phyloP scores from a whole-genome alignment of 768 basidiomycete species.

The Myochromella boudieri region DNA sequence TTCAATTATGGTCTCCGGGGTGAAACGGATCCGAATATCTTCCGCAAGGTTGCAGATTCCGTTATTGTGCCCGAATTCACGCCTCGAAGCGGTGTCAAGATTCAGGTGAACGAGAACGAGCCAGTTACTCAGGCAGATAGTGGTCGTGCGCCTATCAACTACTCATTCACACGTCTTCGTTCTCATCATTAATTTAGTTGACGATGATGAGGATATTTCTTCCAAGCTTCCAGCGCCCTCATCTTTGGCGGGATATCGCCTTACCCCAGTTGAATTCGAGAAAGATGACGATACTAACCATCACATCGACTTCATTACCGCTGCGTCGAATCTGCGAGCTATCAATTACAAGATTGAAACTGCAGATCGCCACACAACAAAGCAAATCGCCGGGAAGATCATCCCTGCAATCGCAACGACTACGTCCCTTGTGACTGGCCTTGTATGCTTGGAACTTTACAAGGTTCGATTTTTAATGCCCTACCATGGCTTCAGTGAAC shows the following conservation, averaged over 20 bases:
- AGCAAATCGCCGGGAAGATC: conserved; percentile 98
- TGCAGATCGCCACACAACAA: conserved; percentile 90
- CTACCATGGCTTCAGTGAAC: neutral
- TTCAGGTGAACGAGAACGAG: conserved; percentile 92
- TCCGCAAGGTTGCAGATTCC: conserved; percentile 81
- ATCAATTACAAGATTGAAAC: conserved; percentile 88
- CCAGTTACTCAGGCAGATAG: conserved; percentile 64
- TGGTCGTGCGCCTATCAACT: conserved; percentile 31
- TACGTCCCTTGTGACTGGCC: conserved; percentile 91
- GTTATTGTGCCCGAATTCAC: conserved; percentile 89
- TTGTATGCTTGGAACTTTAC: conserved; percentile 95
- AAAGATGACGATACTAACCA: conserved; percentile 98
- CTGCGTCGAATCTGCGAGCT: conserved; percentile 94
- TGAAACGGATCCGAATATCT: conserved; percentile 72
- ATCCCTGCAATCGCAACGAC: conserved; percentile 99
- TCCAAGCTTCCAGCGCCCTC: conserved; percentile 85
- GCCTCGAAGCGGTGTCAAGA: conserved; percentile 89
- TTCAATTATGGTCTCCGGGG: conserved; percentile 98
- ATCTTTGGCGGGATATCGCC: conserved; percentile 92
- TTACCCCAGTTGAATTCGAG: conserved; percentile 95
- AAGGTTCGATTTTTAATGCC: conserved; percentile 63
- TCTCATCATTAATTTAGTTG: conserved; percentile 34
- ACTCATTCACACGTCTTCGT: conserved; percentile 2
- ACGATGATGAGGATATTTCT: conserved; percentile 54
- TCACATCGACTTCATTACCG: conserved; percentile 99